These are phyloP conservation scores for Acanthochlamys bracteata DNA, from an alignment of 106 monocot species.

Conservation along the genomic window DNA sequence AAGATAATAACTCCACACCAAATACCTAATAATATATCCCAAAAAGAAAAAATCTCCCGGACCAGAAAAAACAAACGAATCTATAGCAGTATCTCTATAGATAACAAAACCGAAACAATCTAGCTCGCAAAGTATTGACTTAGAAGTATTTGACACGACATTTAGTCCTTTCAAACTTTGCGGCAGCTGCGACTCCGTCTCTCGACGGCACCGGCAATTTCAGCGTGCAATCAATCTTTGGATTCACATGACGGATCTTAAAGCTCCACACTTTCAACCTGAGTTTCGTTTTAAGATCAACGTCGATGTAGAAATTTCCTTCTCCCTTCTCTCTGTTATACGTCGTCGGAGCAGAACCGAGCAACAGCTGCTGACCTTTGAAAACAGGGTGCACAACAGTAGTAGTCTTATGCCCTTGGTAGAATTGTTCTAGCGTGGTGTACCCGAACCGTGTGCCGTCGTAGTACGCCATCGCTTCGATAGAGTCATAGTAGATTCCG, in stretches of 20 bases:
- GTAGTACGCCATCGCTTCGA: conserved; percentile 22
- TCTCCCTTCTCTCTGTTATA: conserved; percentile 7
- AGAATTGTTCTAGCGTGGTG: conserved; percentile 35
- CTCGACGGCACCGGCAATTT: conserved; percentile 7
- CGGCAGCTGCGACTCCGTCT: not conserved
- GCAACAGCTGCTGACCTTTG: not conserved
- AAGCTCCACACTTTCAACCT: conserved; percentile 8
- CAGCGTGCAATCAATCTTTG: conserved; percentile 3
- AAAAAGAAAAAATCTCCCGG: no score
- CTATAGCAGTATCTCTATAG: no score
- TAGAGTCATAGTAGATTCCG: conserved; percentile 26
- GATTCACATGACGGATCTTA: not conserved
- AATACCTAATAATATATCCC: no score
- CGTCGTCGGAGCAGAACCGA: not conserved
- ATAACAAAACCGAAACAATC: no score
- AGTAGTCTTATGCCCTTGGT: conserved; percentile 21
- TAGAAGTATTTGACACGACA: not conserved
- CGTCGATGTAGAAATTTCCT: conserved; percentile 4
- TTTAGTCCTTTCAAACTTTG: conserved; percentile 3
- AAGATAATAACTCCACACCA: no score
- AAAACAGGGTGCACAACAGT: conserved; percentile 1
- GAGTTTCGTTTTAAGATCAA: not conserved
- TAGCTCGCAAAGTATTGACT: not conserved
- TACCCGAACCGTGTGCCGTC: conserved; percentile 4
- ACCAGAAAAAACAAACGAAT: no score